phyloP scores from a whole-genome alignment of 1,284 basidiomycete genomes.

The Golubevia sp. region DNA sequence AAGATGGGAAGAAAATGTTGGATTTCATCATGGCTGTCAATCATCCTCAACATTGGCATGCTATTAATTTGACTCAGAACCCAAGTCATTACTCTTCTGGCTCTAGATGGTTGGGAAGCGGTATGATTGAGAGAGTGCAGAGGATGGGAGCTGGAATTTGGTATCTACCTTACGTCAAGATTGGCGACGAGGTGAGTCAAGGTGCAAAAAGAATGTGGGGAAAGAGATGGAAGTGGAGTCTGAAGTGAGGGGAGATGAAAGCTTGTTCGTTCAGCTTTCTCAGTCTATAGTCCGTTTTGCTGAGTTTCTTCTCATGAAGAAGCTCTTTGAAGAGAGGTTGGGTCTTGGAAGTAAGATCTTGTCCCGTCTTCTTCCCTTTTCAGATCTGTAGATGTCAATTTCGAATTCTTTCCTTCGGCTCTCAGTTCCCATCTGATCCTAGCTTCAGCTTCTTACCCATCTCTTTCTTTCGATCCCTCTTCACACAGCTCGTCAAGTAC shows the following conservation, averaged over 20 bases:
- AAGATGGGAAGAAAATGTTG: conserved; percentile 68
- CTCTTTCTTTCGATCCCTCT: neutral
- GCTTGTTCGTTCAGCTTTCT: too few species aligned
- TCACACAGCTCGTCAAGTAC: conserved; percentile 84
- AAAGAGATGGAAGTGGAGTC: too few species aligned
- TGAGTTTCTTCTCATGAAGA: too few species aligned
- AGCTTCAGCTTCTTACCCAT: too few species aligned
- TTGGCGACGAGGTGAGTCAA: conserved; percentile 20
- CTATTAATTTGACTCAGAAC: conserved; percentile 86
- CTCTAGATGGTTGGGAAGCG: conserved; percentile 77
- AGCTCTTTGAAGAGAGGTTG: too few species aligned
- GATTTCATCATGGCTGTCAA: conserved; percentile 96
- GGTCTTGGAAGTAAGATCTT: too few species aligned
- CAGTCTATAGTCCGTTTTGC: too few species aligned
- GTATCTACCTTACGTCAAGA: conserved; percentile 63
- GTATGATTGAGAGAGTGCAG: conserved; percentile 77
- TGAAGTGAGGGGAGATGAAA: too few species aligned
- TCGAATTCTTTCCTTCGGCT: too few species aligned
- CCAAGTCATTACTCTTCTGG: conserved; percentile 87
- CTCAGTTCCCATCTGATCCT: too few species aligned
- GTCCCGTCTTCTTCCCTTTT: too few species aligned
- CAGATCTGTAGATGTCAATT: too few species aligned
- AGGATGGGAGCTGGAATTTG: conserved; percentile 84
- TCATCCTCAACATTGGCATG: conserved; percentile 88
- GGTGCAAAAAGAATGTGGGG: neutral